Percentiles rank a stretch among this genome's conserved stretches.
Evolutionary conservation across 1,139 yeast species (phyloP).

Genomic region (Blastobotrys buckinghamii): DNA sequence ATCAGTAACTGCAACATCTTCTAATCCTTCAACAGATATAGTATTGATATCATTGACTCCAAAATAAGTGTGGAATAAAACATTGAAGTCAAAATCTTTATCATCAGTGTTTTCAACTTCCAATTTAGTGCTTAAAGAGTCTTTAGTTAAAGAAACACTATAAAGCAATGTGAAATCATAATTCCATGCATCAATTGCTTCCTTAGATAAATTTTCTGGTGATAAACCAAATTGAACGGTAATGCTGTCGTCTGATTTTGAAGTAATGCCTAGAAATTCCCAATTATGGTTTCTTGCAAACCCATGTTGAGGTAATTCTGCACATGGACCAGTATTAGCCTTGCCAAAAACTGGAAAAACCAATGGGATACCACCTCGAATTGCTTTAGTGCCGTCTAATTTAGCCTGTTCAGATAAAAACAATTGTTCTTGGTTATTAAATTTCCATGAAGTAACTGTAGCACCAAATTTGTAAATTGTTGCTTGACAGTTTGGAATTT

Average conservation of each 20-base stretch:
- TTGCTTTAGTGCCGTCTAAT: slow-evolving; percentile 86
- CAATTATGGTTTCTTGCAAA: slow-evolving; percentile 84
- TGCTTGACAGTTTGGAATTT: slow-evolving; percentile 50
- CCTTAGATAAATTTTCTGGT: slow-evolving; percentile 67
- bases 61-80: slow-evolving; percentile 94
- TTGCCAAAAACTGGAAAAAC: slow-evolving; percentile 95
- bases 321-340: slow-evolving; percentile 41
- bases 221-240: slow-evolving; percentile 86
- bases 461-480: slow-evolving; percentile 83
- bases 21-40: slow-evolving; percentile 67
- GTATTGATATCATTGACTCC: slow-evolving; percentile 70
- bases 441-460: slow-evolving; percentile 75
- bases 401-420: slow-evolving; percentile 64
- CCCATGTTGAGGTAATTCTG: slow-evolving; percentile 88
- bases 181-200: slow-evolving; percentile 52
- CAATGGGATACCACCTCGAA: slow-evolving; percentile 93
- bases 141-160: slow-evolving; percentile 45
- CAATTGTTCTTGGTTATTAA: slow-evolving; percentile 63
- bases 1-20: slow-evolving; percentile 66
- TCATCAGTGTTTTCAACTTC: slow-evolving; percentile 68
- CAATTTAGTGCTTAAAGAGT: slow-evolving; percentile 57
- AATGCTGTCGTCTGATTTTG: slow-evolving; percentile 47
- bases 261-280: slow-evolving; percentile 81
- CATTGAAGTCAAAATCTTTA: slow-evolving; percentile 70
- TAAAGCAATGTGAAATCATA: slow-evolving; percentile 72